A percentile compares a stretch with the other conserved stretches of the same genome.
phyloP scores from a whole-genome alignment of 331 rosid genomes.

The Rhamnella rubrinervis region DNA sequence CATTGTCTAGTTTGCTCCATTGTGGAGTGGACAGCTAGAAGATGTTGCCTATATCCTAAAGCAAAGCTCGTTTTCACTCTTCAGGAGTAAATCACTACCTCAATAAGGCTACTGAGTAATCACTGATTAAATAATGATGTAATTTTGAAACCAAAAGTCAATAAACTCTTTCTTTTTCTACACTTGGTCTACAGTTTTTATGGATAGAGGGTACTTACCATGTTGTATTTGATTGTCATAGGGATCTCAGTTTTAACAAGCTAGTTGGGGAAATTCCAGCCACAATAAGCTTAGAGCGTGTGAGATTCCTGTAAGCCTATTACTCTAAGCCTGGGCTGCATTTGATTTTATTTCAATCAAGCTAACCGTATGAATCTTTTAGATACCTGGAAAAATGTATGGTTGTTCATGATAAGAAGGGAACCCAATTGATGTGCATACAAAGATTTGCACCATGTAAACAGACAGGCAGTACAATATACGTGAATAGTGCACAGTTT shows the following conservation, averaged over 20 bases:
- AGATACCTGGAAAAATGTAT: neutral
- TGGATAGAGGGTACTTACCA: constrained; percentile 9
- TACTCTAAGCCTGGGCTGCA: neutral
- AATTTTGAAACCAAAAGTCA: no score
- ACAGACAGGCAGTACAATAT: neutral
- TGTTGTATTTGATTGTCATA: constrained; percentile 24
- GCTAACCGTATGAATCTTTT: neutral
- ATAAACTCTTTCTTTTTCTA: neutral
- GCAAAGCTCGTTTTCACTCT: neutral
- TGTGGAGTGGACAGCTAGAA: neutral
- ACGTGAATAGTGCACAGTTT: no score
- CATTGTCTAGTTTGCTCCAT: neutral
- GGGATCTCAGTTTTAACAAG: constrained; percentile 88
- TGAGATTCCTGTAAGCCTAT: constrained; percentile 59
- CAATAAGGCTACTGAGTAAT: neutral
- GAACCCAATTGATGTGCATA: neutral
- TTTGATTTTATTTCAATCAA: neutral
- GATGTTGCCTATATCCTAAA: neutral
- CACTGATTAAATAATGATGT: neutral
- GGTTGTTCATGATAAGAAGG: neutral
- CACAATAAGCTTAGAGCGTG: constrained; percentile 24
- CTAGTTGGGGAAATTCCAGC: constrained; percentile 73
- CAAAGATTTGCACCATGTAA: neutral
- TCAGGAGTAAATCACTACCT: neutral
- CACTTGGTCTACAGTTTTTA: neutral